These are phyloP conservation scores for Cutaneotrichosporon sp. DNA, from an alignment of 1,284 basidiomycete species.

Conservation along the genomic window DNA sequence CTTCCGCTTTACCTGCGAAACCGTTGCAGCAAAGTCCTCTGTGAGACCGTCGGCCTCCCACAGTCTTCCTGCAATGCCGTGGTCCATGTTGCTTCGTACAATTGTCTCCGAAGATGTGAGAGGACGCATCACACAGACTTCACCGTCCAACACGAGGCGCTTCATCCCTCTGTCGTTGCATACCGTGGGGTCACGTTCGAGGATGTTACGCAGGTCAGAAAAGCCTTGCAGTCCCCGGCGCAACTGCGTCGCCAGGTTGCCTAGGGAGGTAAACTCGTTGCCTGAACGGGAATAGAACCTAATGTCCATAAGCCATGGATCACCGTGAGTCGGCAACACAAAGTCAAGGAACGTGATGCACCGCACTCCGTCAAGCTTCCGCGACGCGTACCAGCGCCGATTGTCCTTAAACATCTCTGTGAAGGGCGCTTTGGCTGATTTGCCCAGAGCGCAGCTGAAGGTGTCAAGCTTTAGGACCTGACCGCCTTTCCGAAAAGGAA, in stretches of 20 bases:
- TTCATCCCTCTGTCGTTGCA: constrained; percentile 16
- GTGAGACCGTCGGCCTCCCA: constrained; percentile 27
- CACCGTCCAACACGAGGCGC: constrained; percentile 44
- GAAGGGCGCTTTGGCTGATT: constrained; percentile 27
- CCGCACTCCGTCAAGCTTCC: constrained; percentile 46
- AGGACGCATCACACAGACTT: constrained; percentile 38
- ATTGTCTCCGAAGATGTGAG: background rate
- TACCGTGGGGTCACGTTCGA: constrained; percentile 14
- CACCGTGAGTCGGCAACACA: constrained; percentile 10
- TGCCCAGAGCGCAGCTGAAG: constrained; percentile 37
- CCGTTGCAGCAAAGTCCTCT: constrained; percentile 41
- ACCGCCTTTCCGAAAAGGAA: no score
- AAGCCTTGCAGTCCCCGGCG: constrained; percentile 8
- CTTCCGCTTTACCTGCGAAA: constrained; percentile 30
- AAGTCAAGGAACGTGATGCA: constrained; percentile 39
- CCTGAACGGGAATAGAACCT: constrained; percentile 34
- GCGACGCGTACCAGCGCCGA: constrained; percentile 35
- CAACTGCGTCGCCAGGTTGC: constrained; percentile 14
- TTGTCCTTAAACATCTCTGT: constrained; percentile 13
- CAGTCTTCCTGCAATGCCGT: constrained; percentile 4
- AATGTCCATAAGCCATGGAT: constrained; percentile 10
- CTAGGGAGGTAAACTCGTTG: constrained; percentile 33
- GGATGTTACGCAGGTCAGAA: constrained; percentile 15
- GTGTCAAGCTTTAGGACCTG: constrained; percentile 1
- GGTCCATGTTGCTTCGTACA: background rate